Percentiles rank a stretch among this genome's conserved stretches.
Evolutionary conservation across 768 basidiomycete species (phyloP).

Genomic region (Hericium erinaceus): DNA sequence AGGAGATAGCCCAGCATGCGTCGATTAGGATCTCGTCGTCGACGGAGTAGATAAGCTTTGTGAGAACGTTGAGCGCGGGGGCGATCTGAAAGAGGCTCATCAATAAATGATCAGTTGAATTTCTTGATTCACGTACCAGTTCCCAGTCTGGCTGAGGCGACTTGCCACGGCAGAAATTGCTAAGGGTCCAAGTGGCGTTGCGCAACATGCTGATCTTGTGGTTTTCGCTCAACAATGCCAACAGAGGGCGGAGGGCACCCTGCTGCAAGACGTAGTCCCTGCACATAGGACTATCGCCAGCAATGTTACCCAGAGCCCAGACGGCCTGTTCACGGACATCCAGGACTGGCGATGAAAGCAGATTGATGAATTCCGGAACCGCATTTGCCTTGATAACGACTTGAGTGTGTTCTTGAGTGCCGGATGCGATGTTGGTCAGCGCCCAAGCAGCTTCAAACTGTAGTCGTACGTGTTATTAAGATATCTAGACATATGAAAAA

Average conservation of each 20-base stretch:
- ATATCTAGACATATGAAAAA: neutral
- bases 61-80: slow-evolving; percentile 91
- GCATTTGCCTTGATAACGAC: slow-evolving; percentile 93
- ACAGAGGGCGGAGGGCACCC: slow-evolving; percentile 87
- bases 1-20: slow-evolving; percentile 99
- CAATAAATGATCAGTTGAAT: neutral
- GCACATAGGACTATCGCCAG: slow-evolving; percentile 96
- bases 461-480: neutral
- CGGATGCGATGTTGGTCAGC: slow-evolving; percentile 94
- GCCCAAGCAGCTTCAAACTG: slow-evolving; percentile 99
- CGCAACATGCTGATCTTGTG: slow-evolving; percentile 98
- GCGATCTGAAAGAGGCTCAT: slow-evolving; percentile 60
- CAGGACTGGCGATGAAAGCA: slow-evolving; percentile 86
- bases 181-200: slow-evolving; percentile 98
- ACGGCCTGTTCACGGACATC: slow-evolving; percentile 99
- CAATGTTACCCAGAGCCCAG: slow-evolving; percentile 99
- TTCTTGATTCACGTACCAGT: slow-evolving; percentile 45
- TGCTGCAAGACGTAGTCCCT: slow-evolving; percentile 92
- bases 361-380: slow-evolving; percentile 94
- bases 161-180: slow-evolving; percentile 99
- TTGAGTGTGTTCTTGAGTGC: slow-evolving; percentile 96
- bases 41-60: slow-evolving; percentile 96
- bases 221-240: slow-evolving; percentile 85
- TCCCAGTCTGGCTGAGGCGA: slow-evolving; percentile 98
- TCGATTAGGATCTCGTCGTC: slow-evolving; percentile 99